Percentiles rank a stretch among this genome's conserved stretches.
phyloP scores from a whole-genome alignment of 1,139 yeast genomes.

The Hyphopichia burtonii region DNA sequence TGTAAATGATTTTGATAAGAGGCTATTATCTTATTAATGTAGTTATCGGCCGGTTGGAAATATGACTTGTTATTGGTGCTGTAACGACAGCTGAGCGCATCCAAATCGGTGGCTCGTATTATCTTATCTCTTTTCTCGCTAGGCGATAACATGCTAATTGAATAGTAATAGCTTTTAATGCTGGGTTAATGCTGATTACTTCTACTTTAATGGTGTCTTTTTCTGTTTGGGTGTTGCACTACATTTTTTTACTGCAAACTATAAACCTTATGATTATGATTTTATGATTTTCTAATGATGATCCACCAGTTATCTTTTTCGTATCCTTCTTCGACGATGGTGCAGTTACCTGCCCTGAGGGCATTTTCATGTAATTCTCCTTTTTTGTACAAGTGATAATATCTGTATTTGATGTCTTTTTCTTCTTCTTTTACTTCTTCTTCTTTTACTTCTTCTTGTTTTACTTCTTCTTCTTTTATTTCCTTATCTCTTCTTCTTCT shows the following conservation, averaged over 20 bases:
- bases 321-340: constrained; percentile 70
- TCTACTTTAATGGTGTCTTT: not conserved
- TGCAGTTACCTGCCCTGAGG: constrained; percentile 60
- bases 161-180: too few species aligned
- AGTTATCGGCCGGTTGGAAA: constrained; percentile 49
- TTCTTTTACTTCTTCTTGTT: constrained; percentile 11
- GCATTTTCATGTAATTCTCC: constrained; percentile 82
- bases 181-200: too few species aligned
- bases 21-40: constrained; percentile 41
- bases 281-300: constrained; percentile 22
- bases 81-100: constrained; percentile 75
- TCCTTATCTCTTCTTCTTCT: constrained; percentile 7
- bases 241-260: not conserved
- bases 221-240: not conserved
- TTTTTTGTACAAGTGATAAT: constrained; percentile 78
- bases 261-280: too few species aligned
- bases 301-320: constrained; percentile 96
- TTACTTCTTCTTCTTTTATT: constrained; percentile 10
- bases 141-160: constrained; percentile 44
- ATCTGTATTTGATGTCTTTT: constrained; percentile 68
- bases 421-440: constrained; percentile 15
- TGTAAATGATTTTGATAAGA: constrained; percentile 39
- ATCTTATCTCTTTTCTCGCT: constrained; percentile 44
- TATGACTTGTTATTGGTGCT: constrained; percentile 58
- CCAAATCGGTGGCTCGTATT: constrained; percentile 75